Conservation (phyloP, 2,329 filamentous ascomycete species). For the Didymellaceae sp. region DNA sequence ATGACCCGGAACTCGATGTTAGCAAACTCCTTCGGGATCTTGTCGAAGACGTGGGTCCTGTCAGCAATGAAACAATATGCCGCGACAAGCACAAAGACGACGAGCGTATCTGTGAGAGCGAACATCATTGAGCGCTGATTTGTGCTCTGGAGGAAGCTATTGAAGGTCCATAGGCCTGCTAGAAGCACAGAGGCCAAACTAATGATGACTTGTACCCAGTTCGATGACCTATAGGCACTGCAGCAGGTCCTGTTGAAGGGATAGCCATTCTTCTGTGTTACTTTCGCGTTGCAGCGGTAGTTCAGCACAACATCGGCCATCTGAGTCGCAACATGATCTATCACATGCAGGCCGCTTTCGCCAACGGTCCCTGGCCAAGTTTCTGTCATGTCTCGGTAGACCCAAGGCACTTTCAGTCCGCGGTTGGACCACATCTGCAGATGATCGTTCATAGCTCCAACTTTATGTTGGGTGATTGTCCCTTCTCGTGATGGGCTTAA, state of each 20-base stretch:
- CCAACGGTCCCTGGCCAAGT: slow-evolving; percentile 50
- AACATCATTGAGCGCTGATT: background rate
- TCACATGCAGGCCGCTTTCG: slow-evolving; percentile 58
- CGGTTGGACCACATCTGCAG: slow-evolving; percentile 52
- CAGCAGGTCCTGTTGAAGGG: slow-evolving; percentile 62
- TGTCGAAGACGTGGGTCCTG: slow-evolving; percentile 61
- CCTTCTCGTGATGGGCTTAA: slow-evolving; percentile 52
- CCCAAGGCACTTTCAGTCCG: slow-evolving; percentile 56
- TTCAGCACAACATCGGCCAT: slow-evolving; percentile 63
- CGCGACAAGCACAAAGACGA: slow-evolving; percentile 3
- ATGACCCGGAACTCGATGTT: slow-evolving; percentile 43
- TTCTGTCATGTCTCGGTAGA: slow-evolving; percentile 58
- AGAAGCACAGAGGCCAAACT: slow-evolving; percentile 39
- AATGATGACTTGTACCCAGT: slow-evolving; percentile 46
- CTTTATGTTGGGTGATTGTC: slow-evolving; percentile 57
- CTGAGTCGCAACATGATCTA: slow-evolving; percentile 53
- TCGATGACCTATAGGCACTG: slow-evolving; percentile 51
- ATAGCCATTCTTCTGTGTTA: slow-evolving; percentile 47
- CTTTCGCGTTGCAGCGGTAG: slow-evolving; percentile 60
- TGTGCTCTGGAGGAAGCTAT: background rate
- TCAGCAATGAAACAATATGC: slow-evolving; percentile 62
- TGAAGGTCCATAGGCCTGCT: slow-evolving; percentile 12
- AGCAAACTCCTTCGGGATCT: slow-evolving; percentile 57
- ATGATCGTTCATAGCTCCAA: slow-evolving; percentile 61
- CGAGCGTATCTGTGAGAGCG: slow-evolving; percentile 6